Evolutionary conservation across 805 yeast species (phyloP).

Genomic region (Clavispora asparagi): DNA sequence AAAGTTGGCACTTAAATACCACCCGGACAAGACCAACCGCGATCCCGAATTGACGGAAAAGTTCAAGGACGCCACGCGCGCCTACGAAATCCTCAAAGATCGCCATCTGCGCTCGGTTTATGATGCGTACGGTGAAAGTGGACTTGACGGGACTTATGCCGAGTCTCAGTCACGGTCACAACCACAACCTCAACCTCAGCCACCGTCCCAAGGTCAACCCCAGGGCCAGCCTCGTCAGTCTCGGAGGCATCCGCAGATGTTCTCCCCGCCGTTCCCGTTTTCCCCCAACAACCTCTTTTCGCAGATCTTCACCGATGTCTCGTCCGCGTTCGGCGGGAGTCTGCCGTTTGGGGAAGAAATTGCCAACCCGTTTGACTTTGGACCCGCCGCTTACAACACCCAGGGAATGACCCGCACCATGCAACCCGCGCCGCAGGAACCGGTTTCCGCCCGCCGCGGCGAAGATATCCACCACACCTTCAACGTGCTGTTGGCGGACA

Average conservation of each 20-base stretch:
- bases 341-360: not conserved
- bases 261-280: slow-evolving; percentile 3
- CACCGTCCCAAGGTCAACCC: too few species aligned
- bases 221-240: too few species aligned
- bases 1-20: slow-evolving; percentile 44
- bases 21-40: slow-evolving; percentile 60
- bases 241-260: slow-evolving; percentile 2
- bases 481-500: slow-evolving; percentile 48
- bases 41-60: slow-evolving; percentile 44
- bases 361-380: slow-evolving; percentile 1
- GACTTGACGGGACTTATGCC: slow-evolving; percentile 28
- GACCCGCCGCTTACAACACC: not conserved
- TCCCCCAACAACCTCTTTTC: slow-evolving; percentile 24
- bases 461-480: slow-evolving; percentile 51
- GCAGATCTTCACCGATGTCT: slow-evolving; percentile 32
- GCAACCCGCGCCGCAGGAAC: slow-evolving; percentile 5
- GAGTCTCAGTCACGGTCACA: too few species aligned
- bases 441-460: slow-evolving; percentile 6
- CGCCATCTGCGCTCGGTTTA: slow-evolving; percentile 41
- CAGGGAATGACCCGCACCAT: not conserved
- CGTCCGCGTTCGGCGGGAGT: slow-evolving; percentile 17
- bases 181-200: too few species aligned
- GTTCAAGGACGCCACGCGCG: slow-evolving; percentile 60
- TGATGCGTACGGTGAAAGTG: slow-evolving; percentile 48
- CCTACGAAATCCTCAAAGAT: slow-evolving; percentile 60